Evolutionary conservation across 441 rosid genomes (phyloP).

Genomic region (Breynia disticha): DNA sequence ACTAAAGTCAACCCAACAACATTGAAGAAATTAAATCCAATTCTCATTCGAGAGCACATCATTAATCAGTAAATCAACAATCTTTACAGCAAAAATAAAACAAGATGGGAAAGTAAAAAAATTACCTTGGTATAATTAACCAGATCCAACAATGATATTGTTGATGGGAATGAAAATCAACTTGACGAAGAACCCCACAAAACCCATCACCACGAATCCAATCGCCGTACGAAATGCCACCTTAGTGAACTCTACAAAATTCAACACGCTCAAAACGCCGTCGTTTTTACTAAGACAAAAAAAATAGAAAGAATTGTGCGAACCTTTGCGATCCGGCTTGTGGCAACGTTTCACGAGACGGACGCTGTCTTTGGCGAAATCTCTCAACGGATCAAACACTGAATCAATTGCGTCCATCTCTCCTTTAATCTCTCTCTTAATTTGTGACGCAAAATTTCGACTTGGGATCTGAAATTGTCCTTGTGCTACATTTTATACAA

Average conservation of each 20-base stretch:
- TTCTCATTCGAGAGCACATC: no score
- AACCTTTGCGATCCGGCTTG: conserved; percentile 90
- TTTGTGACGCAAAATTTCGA: neutral
- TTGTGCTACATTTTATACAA: no score
- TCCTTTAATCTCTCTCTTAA: neutral
- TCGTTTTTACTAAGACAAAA: neutral
- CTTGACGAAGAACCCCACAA: conserved; percentile 77
- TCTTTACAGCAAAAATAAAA: neutral
- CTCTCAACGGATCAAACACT: conserved; percentile 66
- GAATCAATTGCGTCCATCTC: conserved; percentile 63
- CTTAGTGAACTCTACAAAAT: conserved; percentile 53
- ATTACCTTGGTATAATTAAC: conserved; percentile 22
- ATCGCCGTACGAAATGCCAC: conserved; percentile 78
- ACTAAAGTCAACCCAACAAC: no score
- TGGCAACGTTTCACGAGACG: conserved; percentile 93
- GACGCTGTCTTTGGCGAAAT: conserved; percentile 69
- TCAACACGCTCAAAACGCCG: neutral
- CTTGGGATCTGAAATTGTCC: no score
- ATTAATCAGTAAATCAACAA: neutral
- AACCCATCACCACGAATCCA: conserved; percentile 84
- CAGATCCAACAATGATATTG: conserved; percentile 73
- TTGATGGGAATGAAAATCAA: conserved; percentile 81
- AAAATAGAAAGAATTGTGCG: neutral
- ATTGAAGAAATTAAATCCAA: no score
- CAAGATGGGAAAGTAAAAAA: neutral